phyloP scores from a whole-genome alignment of 441 rosid genomes.

The Populus hybrid region DNA sequence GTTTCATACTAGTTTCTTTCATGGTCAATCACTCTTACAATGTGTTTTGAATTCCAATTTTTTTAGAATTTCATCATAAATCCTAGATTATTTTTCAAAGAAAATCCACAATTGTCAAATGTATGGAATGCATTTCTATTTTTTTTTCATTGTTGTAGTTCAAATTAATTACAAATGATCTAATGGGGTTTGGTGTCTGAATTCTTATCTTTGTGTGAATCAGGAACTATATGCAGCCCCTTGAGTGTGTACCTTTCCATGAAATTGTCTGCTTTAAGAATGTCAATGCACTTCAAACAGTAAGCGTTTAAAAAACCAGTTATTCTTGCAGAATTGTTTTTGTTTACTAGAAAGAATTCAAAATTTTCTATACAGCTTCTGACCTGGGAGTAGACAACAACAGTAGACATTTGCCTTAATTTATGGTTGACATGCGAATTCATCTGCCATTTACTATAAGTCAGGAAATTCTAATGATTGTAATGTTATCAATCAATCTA shows the following conservation, averaged over 20 bases:
- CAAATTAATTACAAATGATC: neutral
- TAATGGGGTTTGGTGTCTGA: constrained; percentile 5
- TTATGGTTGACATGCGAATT: neutral
- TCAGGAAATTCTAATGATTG: neutral
- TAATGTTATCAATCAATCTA: neutral
- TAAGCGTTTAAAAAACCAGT: constrained; percentile 35
- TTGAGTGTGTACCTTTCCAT: constrained; percentile 66
- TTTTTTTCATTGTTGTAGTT: neutral
- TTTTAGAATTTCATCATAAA: neutral
- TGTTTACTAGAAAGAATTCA: neutral
- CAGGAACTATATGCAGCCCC: constrained; percentile 78
- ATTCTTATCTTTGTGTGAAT: constrained; percentile 23
- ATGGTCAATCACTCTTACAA: neutral
- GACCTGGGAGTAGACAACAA: neutral
- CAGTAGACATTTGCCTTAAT: neutral
- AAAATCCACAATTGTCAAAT: neutral
- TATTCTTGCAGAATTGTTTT: constrained; percentile 6
- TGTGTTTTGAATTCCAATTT: neutral
- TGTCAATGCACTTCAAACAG: constrained; percentile 69
- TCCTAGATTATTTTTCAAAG: neutral
- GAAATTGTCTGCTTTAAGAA: constrained; percentile 80
- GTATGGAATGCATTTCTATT: neutral
- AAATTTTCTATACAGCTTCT: neutral
- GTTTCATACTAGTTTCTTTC: neutral
- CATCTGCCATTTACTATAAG: neutral